These are phyloP conservation scores for Eucalyptus fibrosa DNA, from an alignment of 345 rosid species.

Conservation along the genomic window DNA sequence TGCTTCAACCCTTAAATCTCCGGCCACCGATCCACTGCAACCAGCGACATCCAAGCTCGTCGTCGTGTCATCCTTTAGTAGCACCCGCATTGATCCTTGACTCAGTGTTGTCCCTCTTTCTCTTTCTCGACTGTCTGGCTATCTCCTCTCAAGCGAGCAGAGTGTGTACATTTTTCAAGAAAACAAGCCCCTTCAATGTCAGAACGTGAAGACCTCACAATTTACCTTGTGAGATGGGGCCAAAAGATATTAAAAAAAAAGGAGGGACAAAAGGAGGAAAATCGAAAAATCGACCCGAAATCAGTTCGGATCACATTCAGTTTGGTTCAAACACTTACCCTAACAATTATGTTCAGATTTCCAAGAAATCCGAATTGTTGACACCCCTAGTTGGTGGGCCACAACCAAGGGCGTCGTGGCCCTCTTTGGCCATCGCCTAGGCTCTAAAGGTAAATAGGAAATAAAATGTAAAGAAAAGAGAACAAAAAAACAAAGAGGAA, in stretches of 20 bases:
- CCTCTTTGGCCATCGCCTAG: not conserved
- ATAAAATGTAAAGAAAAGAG: too few relatives aligned
- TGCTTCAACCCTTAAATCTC: not conserved
- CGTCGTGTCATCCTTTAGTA: not conserved
- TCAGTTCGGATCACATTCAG: too few relatives aligned
- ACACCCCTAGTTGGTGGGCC: too few relatives aligned
- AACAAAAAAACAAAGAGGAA: too few relatives aligned
- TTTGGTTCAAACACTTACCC: too few relatives aligned
- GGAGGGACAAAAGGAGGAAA: fast-evolving
- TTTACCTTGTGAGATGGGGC: not conserved
- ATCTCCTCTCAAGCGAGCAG: not conserved
- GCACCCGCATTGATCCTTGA: not conserved
- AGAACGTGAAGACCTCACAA: not conserved
- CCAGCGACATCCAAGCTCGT: not conserved
- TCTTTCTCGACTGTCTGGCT: not conserved
- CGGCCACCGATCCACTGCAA: not conserved
- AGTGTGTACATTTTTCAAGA: too few relatives aligned
- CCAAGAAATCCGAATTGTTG: too few relatives aligned
- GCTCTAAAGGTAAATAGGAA: too few relatives aligned
- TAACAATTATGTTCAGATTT: too few relatives aligned
- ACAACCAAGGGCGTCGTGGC: fast-evolving
- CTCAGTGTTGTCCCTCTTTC: not conserved
- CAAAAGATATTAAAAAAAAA: too few relatives aligned
- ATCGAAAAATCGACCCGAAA: fast-evolving
- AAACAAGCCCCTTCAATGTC: not conserved